Base-by-base conservation (phyloP, 345 rosid genomes). In the Sapria himalayana region DNA sequence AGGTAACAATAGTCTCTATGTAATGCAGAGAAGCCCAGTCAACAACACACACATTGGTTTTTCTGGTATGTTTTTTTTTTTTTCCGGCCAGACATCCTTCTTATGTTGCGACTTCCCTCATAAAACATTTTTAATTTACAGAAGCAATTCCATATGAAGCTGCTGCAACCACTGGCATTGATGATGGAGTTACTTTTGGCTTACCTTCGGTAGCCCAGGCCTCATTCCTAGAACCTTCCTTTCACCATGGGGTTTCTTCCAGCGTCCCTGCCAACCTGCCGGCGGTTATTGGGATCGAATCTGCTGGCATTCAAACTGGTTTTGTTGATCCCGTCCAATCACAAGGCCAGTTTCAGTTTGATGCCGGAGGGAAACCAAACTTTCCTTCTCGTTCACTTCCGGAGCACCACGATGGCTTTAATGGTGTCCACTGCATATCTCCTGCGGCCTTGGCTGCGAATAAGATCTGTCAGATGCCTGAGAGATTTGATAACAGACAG, bases 311-410 rank as follows among this genome's bases (percentile, higher is more conserved):
- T 46, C 75, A 66, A 44, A 37, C 59, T 51, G 71, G 74, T 43
- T 50, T 70, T 56, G 60, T 49, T 49, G 78, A 70, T 54, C 65
- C 69, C 51, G 67, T 57, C 46, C 59, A 54, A 35, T 40, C 65
- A 24, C 49, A 47, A 48, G 81, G 70, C 55, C 81, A 70, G 37
- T 29, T 69, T 44, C 68, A 61, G 55, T 61, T 59, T 55, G 72
- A 64, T 49, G 60, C 48, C 41, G 84, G 60, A 49, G 55, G 65
- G 49, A 12, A 64, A 33, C 70, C 65, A 22, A 65, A 54, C 60
- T 65, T 79, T 49, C 77, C 71, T 67, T 81, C 78, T 52, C 78
- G 59, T 67, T 76, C 95, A 22, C 59, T 79, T 15, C 78, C 93
- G 0, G 92, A 91, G 39, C 73, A 77, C 55, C 65, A 55, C 29